Percentiles rank a stretch among this genome's conserved stretches.
phyloP scores from a whole-genome alignment of 495 filamentous ascomycete species.

The Jackrogersella multiformis region DNA sequence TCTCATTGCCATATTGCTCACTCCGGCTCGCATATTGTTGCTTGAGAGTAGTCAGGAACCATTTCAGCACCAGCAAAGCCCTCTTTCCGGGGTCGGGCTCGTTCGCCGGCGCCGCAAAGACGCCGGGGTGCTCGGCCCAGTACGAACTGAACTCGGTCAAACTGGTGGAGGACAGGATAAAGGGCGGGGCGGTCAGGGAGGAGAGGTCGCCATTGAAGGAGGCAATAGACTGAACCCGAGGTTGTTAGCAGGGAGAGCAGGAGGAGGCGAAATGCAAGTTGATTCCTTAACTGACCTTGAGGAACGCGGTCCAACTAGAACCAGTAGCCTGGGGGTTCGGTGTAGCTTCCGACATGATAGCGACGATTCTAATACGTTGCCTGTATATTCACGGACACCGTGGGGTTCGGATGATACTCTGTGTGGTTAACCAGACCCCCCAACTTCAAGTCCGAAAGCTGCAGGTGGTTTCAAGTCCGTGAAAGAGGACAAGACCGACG shows the following conservation, averaged over 20 bases:
- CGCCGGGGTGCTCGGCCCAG: constrained; percentile 91
- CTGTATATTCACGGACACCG: constrained; percentile 16
- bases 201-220: constrained; percentile 97
- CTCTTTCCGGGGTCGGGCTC: constrained; percentile 86
- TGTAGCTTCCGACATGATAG: constrained; percentile 40
- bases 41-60: constrained; percentile 96
- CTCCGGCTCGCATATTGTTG: constrained; percentile 92
- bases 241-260: constrained; percentile 11
- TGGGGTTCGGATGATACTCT: constrained; percentile 20
- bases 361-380: constrained; percentile 24
- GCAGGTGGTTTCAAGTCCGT: constrained; percentile 22
- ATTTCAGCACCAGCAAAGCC: constrained; percentile 88
- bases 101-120: constrained; percentile 85
- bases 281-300: constrained; percentile 55
- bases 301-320: constrained; percentile 61
- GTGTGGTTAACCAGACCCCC: constrained; percentile 11
- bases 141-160: constrained; percentile 95
- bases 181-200: constrained; percentile 92
- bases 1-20: constrained; percentile 92
- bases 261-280: not conserved
- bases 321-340: constrained; percentile 48
- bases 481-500: constrained; percentile 14
- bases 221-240: constrained; percentile 76
- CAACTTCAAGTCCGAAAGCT: constrained; percentile 19
- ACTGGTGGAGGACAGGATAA: constrained; percentile 92